A percentile compares a stretch with the other conserved stretches of the same genome.
Conservation (phyloP, 1,284 basidiomycete species). For the Tylopilus sp. region DNA sequence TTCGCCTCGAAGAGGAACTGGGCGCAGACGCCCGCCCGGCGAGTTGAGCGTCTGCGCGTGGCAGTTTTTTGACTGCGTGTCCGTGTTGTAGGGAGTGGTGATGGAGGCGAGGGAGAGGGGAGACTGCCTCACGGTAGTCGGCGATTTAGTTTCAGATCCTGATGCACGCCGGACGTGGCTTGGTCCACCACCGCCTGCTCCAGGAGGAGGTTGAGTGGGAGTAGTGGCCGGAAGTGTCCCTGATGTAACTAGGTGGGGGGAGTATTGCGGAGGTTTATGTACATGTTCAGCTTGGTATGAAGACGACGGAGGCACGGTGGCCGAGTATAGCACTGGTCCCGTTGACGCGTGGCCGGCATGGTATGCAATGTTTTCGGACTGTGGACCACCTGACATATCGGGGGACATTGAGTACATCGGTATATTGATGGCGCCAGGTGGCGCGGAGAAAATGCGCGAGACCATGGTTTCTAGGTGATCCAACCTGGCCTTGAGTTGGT, state of each 20-base stretch:
- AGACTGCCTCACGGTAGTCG: constrained; percentile 30
- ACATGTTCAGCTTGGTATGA: constrained; percentile 28
- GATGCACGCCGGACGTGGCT: constrained; percentile 30
- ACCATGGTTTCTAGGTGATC: constrained; percentile 38
- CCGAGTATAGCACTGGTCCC: constrained; percentile 29
- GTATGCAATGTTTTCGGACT: constrained; percentile 29
- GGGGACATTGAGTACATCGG: constrained; percentile 33
- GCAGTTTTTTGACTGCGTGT: constrained; percentile 49
- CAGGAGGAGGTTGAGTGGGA: constrained; percentile 14
- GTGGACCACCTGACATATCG: constrained; percentile 29
- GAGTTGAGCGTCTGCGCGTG: constrained; percentile 47
- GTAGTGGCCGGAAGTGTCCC: constrained; percentile 15
- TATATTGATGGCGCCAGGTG: constrained; percentile 26
- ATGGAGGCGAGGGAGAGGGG: constrained; percentile 33
- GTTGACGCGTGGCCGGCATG: constrained; percentile 27
- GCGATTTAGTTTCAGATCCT: constrained; percentile 29
- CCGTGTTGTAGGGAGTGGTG: constrained; percentile 33
- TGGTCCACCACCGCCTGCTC: constrained; percentile 11
- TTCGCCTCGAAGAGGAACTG: constrained; percentile 25
- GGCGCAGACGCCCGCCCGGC: constrained; percentile 54
- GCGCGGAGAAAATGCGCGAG: constrained; percentile 28
- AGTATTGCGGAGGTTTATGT: constrained; percentile 26
- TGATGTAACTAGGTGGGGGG: constrained; percentile 29
- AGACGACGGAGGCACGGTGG: constrained; percentile 19
- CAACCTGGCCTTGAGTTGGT: constrained; percentile 44